Base-by-base conservation (phyloP, 345 rosid species). In the Bruguiera gymnorhiza region DNA sequence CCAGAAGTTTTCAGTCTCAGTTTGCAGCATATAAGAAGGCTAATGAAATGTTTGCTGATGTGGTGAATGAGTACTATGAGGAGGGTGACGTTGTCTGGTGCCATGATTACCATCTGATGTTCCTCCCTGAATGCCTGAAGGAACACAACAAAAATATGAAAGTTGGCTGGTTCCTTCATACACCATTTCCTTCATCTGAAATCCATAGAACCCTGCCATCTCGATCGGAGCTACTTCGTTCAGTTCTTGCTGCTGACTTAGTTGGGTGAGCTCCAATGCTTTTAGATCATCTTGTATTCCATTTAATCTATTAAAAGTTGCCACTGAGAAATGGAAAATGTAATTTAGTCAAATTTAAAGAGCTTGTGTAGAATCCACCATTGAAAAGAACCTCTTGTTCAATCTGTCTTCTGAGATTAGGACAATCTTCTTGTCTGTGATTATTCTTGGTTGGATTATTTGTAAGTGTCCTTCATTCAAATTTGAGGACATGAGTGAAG, bases 151-250 rank as follows among this genome's bases (percentile, higher is more conserved):
- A 68, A 69, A 72, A 81, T 23, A 96, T 92, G 99, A 96, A 96
- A 86, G 99, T 96, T 78, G 99, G 99, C 60, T 96, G 99, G 99
- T 96, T 96, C 85, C 99, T 96, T 78, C 99, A 96, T 70, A 96
- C 99, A 43, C 99, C 98, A 23, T 96, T 96, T 75, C 99, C 99
- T 75, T 96, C 99, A 16, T 96, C 99, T 64, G 99, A 96, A 85
- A 96, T 96, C 74, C 97, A 92, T 66, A 86, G 99, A 84, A 92
- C 95, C 31, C 82, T 96, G 78, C 99, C 99, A 52, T 96, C 99
- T 65, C 84, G 99, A 52, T 88, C 99, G 0, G 97, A 96, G 84
- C 87, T 96, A 57, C 82, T 96, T 76, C 96, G 83, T 62, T 87
- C 99, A 2, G 99, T 96, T 84, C 97, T 96, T 78, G 97, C 97